A percentile compares a stretch with the other conserved stretches of the same genome.
Evolutionary conservation across 768 basidiomycete species (phyloP).

Genomic region (Stropharia rugosoannulata): DNA sequence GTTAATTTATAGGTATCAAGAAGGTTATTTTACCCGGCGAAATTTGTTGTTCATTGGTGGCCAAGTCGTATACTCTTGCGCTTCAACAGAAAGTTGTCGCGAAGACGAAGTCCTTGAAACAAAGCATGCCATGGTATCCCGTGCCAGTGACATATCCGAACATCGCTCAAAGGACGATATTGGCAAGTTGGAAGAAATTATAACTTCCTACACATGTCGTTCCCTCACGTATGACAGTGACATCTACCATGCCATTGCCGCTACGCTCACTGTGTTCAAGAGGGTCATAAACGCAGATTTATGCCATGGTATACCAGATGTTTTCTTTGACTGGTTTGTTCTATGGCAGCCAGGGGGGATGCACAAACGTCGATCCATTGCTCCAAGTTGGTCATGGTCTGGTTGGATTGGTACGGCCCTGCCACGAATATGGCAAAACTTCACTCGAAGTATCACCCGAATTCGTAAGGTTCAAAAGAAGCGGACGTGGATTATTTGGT

Average conservation of each 20-base stretch:
- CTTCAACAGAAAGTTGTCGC: neutral
- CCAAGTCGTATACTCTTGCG: slow-evolving; percentile 4
- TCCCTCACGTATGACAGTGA: slow-evolving; percentile 3
- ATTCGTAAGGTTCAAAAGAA: neutral
- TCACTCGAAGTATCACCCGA: neutral
- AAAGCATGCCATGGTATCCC: neutral
- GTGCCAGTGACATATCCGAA: neutral
- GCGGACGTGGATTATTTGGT: slow-evolving; percentile 8
- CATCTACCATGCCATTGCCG: slow-evolving; percentile 10
- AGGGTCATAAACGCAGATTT: slow-evolving; percentile 1
- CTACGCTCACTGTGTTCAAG: neutral
- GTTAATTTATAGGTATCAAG: neutral
- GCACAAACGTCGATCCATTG: neutral
- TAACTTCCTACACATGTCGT: neutral
- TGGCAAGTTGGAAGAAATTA: neutral
- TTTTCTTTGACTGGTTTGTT: slow-evolving; percentile 8
- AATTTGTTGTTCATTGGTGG: slow-evolving; percentile 6
- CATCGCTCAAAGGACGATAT: neutral
- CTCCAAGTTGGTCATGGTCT: slow-evolving; percentile 8
- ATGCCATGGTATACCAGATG: slow-evolving; percentile 5
- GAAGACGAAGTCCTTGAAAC: slow-evolving; percentile 8
- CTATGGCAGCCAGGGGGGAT: neutral
- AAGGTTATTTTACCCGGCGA: slow-evolving; percentile 3
- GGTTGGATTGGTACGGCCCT: neutral
- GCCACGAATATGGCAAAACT: neutral